Conservation (phyloP, 305 asterid species). For the Fraxinus sp. region DNA sequence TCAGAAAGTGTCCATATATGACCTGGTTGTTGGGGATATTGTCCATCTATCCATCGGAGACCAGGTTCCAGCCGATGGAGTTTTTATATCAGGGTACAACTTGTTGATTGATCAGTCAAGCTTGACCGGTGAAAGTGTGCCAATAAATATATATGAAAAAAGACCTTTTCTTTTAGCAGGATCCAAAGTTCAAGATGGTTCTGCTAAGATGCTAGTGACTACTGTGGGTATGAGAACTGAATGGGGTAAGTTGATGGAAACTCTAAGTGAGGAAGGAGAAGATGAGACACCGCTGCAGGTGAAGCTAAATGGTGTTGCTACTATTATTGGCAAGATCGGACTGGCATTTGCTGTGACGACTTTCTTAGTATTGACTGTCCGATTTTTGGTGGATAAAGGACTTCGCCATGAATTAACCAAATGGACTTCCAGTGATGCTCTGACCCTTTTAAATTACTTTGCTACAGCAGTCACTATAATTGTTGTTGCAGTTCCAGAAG, state of each 20-base stretch:
- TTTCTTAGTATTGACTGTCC: conserved; percentile 58
- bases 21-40: conserved; percentile 88
- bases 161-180: conserved; percentile 90
- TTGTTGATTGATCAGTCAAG: conserved; percentile 92
- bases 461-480: conserved; percentile 96
- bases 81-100: conserved; percentile 74
- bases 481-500: conserved; percentile 98
- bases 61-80: conserved; percentile 87
- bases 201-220: conserved; percentile 87
- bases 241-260: conserved; percentile 98
- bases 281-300: conserved; percentile 98
- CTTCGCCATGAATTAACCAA: conserved; percentile 46
- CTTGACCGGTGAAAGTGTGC: conserved; percentile 91
- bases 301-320: conserved; percentile 94
- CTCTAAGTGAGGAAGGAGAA: conserved; percentile 89
- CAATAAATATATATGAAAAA: conserved; percentile 61
- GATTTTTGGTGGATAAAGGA: conserved; percentile 73
- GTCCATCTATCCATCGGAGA: conserved; percentile 77
- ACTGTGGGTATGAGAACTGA: conserved; percentile 99
- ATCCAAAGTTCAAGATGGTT: conserved; percentile 83
- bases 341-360: conserved; percentile 68
- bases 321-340: conserved; percentile 91
- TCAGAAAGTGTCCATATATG: conserved; percentile 77
- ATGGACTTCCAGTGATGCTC: conserved; percentile 78
- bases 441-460: conserved; percentile 70